Percentiles rank a stretch among this genome's conserved stretches.
These are phyloP conservation scores for Cytospora mali DNA, from an alignment of 2,329 filamentous ascomycete species.

Conservation along the genomic window DNA sequence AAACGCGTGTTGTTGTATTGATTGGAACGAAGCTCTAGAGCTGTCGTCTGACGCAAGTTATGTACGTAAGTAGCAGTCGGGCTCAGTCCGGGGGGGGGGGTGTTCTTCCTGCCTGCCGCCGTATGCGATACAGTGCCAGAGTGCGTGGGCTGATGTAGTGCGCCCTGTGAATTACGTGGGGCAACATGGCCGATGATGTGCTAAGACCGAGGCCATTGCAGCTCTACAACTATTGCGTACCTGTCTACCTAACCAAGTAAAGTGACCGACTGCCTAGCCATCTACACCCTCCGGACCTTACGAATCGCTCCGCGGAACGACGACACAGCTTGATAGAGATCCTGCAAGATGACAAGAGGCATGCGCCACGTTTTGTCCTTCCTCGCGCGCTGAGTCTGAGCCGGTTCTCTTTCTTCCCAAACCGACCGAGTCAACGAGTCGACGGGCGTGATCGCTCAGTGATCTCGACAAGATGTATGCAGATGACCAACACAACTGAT, in stretches of 20 bases:
- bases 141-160: background rate
- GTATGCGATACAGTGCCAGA: background rate
- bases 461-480: conserved; percentile 33
- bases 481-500: background rate
- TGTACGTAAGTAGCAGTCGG: background rate
- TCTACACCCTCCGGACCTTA: background rate
- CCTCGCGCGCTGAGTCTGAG: conserved; percentile 12
- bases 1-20: background rate
- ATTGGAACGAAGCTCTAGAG: background rate
- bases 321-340: conserved; percentile 3
- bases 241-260: background rate
- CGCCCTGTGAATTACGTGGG: conserved; percentile 18
- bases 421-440: conserved; percentile 2
- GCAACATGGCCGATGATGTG: conserved; percentile 26
- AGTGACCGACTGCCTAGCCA: background rate
- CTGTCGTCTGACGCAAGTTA: background rate
- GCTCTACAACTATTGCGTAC: conserved; percentile 6
- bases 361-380: conserved; percentile 14
- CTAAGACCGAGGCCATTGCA: background rate
- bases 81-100: background rate
- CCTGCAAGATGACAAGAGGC: conserved; percentile 24
- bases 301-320: background rate
- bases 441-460: conserved; percentile 14
- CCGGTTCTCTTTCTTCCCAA: conserved; percentile 8
- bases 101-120: background rate